phyloP scores from a whole-genome alignment of 176 grass and related monocot species.

The Guadua angustifolia region DNA sequence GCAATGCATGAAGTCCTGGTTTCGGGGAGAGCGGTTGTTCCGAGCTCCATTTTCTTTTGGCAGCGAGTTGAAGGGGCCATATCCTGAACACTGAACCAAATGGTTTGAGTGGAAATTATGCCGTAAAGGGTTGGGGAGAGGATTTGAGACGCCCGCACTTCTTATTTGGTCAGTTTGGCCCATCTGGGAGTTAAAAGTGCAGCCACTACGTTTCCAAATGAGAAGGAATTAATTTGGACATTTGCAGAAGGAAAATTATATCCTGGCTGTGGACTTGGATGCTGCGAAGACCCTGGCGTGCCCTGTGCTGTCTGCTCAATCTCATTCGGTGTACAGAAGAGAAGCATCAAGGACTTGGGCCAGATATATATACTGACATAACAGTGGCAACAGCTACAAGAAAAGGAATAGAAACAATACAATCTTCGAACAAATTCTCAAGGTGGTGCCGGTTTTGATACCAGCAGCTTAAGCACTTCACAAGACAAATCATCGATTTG shows the following conservation, averaged over 20 bases:
- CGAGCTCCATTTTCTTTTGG: constrained; percentile 14
- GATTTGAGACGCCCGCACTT: constrained; percentile 36
- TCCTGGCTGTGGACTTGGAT: constrained; percentile 37
- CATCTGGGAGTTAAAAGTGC: constrained; percentile 29
- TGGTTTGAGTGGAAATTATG: constrained; percentile 34
- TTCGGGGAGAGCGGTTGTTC: constrained; percentile 31
- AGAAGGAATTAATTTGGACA: constrained; percentile 37
- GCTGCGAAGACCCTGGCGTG: constrained; percentile 32
- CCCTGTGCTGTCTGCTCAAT: constrained; percentile 53
- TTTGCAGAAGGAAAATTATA: constrained; percentile 15
- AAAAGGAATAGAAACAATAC: not conserved
- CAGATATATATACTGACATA: constrained; percentile 18
- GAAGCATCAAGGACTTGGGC: constrained; percentile 38
- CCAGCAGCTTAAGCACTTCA: constrained; percentile 12
- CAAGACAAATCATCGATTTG: not conserved
- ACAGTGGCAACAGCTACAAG: not conserved
- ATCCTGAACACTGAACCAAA: constrained; percentile 31
- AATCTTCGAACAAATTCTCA: constrained; percentile 1
- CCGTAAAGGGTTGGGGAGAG: constrained; percentile 38
- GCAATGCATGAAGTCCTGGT: constrained; percentile 1
- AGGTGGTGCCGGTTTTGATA: not conserved
- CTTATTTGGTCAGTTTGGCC: constrained; percentile 46
- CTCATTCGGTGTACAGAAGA: constrained; percentile 53
- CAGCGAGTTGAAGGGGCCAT: not conserved
- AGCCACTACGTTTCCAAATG: constrained; percentile 43